Conservation (phyloP, 306 rosid genomes). For the Benincasa hispida region DNA sequence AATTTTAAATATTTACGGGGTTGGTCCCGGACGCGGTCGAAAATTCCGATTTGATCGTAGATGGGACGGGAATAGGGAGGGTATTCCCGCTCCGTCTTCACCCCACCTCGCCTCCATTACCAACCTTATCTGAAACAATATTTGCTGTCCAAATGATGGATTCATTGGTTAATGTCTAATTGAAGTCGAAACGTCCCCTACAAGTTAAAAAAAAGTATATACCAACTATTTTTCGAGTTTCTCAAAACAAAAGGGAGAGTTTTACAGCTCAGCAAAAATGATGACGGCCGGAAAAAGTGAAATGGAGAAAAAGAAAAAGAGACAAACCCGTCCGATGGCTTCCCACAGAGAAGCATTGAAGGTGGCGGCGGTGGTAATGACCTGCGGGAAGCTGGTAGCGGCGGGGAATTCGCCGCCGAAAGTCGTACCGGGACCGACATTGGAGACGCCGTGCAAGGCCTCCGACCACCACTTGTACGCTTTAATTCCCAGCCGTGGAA, state of each 20-base stretch:
- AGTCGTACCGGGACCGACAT: conserved; percentile 69
- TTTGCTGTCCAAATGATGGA: too few species aligned
- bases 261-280: too few species aligned
- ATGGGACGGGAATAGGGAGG: too few species aligned
- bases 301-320: background rate
- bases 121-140: too few species aligned
- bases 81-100: too few species aligned
- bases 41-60: too few species aligned
- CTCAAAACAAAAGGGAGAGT: background rate
- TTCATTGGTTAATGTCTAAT: too few species aligned
- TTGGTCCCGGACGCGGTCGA: too few species aligned
- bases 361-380: conserved; percentile 85
- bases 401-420: conserved; percentile 47
- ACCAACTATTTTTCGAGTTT: background rate
- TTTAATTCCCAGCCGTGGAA: conserved; percentile 59
- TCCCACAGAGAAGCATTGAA: conserved; percentile 81
- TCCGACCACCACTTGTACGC: conserved; percentile 96
- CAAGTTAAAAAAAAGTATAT: background rate
- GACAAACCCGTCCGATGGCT: conserved; percentile 71
- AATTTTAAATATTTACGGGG: too few species aligned
- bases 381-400: conserved; percentile 90
- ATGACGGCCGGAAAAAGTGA: too few species aligned
- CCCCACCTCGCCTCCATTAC: too few species aligned
- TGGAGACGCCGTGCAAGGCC: conserved; percentile 85
- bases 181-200: too few species aligned